A percentile compares a stretch with the other conserved stretches of the same genome.
Evolutionary conservation across 2,329 filamentous ascomycete species (phyloP).

Genomic region (Diplodia corticola): DNA sequence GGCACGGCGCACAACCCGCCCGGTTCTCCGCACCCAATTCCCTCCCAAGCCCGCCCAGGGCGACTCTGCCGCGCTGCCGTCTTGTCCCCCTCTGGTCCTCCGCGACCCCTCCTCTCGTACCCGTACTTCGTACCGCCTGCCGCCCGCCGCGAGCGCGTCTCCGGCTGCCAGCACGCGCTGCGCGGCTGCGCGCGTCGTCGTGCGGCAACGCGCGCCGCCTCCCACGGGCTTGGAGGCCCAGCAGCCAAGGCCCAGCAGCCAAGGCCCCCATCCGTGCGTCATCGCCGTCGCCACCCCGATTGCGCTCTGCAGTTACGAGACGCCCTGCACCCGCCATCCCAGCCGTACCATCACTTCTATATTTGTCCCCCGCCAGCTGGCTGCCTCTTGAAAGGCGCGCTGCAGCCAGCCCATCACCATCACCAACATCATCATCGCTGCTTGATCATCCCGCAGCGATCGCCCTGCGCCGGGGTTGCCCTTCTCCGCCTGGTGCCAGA

Average conservation of each 20-base stretch:
- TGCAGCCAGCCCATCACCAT: background rate
- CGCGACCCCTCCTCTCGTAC: background rate
- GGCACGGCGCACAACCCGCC: conserved; percentile 12
- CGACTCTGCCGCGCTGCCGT: background rate
- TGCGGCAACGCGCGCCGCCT: background rate
- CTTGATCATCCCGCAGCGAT: conserved; percentile 22
- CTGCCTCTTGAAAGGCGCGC: background rate
- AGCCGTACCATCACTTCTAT: conserved; percentile 10
- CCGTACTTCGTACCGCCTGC: background rate
- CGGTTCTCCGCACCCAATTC: conserved; percentile 13
- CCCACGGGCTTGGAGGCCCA: too few species aligned
- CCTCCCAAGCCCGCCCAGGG: background rate
- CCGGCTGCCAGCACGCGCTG: background rate
- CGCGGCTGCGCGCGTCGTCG: background rate
- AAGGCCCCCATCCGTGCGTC: conserved; percentile 20
- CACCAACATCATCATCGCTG: background rate
- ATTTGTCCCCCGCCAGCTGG: background rate
- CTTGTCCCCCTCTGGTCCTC: conserved; percentile 11
- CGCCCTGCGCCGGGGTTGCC: conserved; percentile 12
- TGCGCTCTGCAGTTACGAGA: conserved; percentile 16
- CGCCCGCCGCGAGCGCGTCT: background rate
- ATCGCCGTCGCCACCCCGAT: conserved; percentile 15
- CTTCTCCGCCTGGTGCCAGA: background rate
- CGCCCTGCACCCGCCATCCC: conserved; percentile 11
- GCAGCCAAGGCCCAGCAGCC: background rate